phyloP scores from a whole-genome alignment of 768 basidiomycete genomes.

The Mycena haematopus region DNA sequence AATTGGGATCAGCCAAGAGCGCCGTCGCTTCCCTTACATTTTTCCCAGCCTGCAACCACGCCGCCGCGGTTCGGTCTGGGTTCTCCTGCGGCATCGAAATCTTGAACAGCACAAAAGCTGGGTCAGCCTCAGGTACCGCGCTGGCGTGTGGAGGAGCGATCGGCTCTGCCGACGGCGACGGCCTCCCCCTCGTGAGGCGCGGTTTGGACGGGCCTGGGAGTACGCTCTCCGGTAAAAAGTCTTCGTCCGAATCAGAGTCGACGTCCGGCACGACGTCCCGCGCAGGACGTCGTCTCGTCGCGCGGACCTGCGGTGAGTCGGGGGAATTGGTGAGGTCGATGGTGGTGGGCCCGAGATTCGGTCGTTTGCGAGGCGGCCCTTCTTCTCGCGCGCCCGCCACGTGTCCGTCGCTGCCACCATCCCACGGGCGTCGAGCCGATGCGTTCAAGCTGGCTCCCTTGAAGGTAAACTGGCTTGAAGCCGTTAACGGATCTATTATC shows the following conservation, averaged over 20 bases:
- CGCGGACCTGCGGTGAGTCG: slow-evolving; percentile 64
- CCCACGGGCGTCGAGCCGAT: slow-evolving; percentile 57
- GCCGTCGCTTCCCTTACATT: slow-evolving; percentile 67
- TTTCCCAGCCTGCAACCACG: slow-evolving; percentile 68
- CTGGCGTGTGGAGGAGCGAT: slow-evolving; percentile 36
- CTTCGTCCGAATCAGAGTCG: slow-evolving; percentile 71
- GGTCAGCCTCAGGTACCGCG: slow-evolving; percentile 37
- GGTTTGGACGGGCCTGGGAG: slow-evolving; percentile 52
- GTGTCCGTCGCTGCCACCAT: slow-evolving; percentile 42
- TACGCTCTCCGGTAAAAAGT: slow-evolving; percentile 61
- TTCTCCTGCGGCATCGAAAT: slow-evolving; percentile 64
- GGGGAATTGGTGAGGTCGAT: slow-evolving; percentile 52
- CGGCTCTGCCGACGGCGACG: slow-evolving; percentile 34
- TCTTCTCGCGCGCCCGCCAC: slow-evolving; percentile 54
- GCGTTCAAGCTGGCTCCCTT: slow-evolving; percentile 52
- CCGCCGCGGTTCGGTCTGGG: slow-evolving; percentile 57
- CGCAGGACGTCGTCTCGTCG: slow-evolving; percentile 42
- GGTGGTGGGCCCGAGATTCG: slow-evolving; percentile 59
- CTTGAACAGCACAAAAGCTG: slow-evolving; percentile 62
- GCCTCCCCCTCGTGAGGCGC: slow-evolving; percentile 62
- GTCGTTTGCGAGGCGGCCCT: slow-evolving; percentile 75
- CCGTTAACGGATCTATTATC: slow-evolving; percentile 58
- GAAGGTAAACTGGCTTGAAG: slow-evolving; percentile 63
- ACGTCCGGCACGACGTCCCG: slow-evolving; percentile 34
- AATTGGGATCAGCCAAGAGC: slow-evolving; percentile 62